A percentile compares a stretch with the other conserved stretches of the same genome.
Conservation (phyloP, 495 filamentous ascomycete species). For the Xanthoparmelia taractica region DNA sequence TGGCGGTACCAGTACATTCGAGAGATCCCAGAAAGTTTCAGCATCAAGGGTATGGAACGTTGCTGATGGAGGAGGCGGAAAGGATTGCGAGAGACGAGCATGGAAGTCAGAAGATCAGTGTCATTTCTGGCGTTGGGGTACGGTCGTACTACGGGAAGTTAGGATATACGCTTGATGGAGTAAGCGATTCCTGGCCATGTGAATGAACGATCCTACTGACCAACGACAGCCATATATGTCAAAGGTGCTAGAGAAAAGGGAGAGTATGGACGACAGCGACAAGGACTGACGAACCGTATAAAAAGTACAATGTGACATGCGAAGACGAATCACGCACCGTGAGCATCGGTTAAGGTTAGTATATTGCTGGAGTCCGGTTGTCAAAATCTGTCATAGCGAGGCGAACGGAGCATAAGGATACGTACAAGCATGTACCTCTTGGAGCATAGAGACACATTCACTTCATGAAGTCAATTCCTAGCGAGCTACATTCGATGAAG, state of each 20-base stretch:
- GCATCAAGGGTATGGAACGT: slow-evolving; percentile 92
- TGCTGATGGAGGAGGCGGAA: slow-evolving; percentile 97
- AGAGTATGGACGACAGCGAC: slow-evolving; percentile 37
- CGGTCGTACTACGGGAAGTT: slow-evolving; percentile 88
- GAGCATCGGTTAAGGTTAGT: background rate
- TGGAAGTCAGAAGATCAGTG: slow-evolving; percentile 83
- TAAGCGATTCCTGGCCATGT: background rate
- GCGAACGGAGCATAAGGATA: background rate
- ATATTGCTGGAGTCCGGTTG: background rate
- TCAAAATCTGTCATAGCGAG: slow-evolving; percentile 7
- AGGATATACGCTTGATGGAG: slow-evolving; percentile 83
- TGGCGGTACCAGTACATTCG: slow-evolving; percentile 88
- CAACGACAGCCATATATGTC: slow-evolving; percentile 61
- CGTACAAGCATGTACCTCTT: background rate
- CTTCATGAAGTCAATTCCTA: background rate
- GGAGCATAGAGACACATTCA: too few species aligned
- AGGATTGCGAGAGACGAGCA: slow-evolving; percentile 90
- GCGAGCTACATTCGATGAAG: background rate
- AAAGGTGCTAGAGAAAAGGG: slow-evolving; percentile 46
- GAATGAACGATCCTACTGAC: background rate
- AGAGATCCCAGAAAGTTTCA: slow-evolving; percentile 93
- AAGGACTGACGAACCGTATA: slow-evolving; percentile 30
- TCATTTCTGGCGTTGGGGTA: slow-evolving; percentile 93
- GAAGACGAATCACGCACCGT: background rate
- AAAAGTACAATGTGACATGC: background rate